Base-by-base conservation (phyloP, 345 rosid genomes). In the Citrus mangshanensis region DNA sequence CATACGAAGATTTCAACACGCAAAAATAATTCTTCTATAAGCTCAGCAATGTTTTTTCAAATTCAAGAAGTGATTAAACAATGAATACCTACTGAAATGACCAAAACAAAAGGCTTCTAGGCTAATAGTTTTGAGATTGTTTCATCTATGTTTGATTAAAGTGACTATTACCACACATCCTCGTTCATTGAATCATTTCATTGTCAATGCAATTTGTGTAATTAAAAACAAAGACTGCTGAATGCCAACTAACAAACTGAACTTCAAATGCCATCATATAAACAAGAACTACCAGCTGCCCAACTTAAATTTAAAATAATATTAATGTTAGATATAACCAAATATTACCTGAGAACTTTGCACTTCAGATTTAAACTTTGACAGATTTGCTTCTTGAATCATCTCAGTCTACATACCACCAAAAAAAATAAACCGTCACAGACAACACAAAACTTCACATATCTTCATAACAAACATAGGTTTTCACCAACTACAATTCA, bases 311-410 rank as follows among this genome's bases (percentile, higher is more conserved):
- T 13, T 28, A 38, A 6, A 12, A 42, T 25, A 68, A 27, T 24
- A 38, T 38, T 3, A 14, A 49, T 10, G 76, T 46, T 13, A 72
- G 55, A 6, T 54, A 65, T 27, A 22, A 70, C 55, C 13, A 49
- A 16, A 37, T 2, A 62, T 70, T 85, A 95, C 98, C 94, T 93
- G 95, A 21, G 95, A 92, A 79, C 97, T 92, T 80, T 89, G 82
- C 5, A 95, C 92, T 90, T 95, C 91, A 66, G 97, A 93, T 77
- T 91, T 90, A 80, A 95, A 95, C 74, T 93, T 93, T 0, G 97
- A 92, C 51, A 95, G 81, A 81, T 90, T 92, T 6, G 99, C 86
- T 72, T 92, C 98, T 78, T 90, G 96, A 77, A 86, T 7, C 97
- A 93, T 93, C 83, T 81, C 93, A 72, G 83, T 88, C 98, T 93